Base-by-base conservation (phyloP, 1,284 basidiomycete species). In the Xerocomus minutiporus region DNA sequence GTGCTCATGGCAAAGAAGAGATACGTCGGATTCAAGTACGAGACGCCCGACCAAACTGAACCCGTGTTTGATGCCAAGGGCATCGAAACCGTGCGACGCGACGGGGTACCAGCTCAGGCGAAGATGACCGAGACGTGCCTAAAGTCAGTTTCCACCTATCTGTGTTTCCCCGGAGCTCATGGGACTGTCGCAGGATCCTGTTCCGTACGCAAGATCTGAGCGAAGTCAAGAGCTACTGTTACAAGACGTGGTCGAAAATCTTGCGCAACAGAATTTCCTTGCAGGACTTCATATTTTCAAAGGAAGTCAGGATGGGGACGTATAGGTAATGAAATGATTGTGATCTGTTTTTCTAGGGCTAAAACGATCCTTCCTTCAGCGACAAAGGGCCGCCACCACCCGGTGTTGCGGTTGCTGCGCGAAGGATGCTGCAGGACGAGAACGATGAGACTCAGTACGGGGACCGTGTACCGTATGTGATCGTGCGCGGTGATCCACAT, bases 11-110 rank as follows among this genome's bases (percentile, higher is more conserved):
- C 95, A 0, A 99, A 99, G 77, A 98, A 98, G 67, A 83, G 94
- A 56, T 98, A 98, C 62, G 95, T 97, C 8, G 96, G 96, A 2
- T 94, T 91, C 75, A 97, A 95, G 69, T 97, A 88, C 61, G 97
- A 99, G 69, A 79, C 75, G 50, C 79, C 86, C 0, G 87, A 93
- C 57, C 91, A 97, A 15, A 68, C 59, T 1, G 84, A 88, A 48
- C 91, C 94, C 0, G 76, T 74, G 0, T 97, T 99, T 61, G 96
- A 99, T 61, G 97, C 94, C 5, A 98, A 99, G 70, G 97, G 96
- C 0, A 97, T 99, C 54, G 97, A 99, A 72, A 97, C 94, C 0
- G 90, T 99, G 23, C 80, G 97, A 5, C 77, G 96, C 49, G 97
- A 99, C 64, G 92, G 92, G 6, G 83, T 94, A 40, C 80, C 83